phyloP scores from a whole-genome alignment of 495 filamentous ascomycete genomes.

The Polyplosphaeria fusca region DNA sequence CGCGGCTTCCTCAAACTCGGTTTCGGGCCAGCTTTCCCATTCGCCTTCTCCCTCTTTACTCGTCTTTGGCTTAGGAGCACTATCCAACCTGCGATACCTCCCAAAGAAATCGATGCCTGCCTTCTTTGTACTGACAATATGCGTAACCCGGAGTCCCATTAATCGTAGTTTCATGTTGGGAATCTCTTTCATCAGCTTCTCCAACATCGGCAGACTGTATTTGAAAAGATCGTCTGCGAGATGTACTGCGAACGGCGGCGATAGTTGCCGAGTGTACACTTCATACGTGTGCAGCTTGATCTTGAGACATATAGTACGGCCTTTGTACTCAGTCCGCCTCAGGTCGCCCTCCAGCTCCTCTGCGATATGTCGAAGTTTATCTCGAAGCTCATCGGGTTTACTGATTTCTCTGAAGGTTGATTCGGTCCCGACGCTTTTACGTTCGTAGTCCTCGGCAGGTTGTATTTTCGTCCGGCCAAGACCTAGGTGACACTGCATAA shows the following conservation, averaged over 20 bases:
- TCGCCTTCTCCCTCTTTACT: conserved; percentile 40
- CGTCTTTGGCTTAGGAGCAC: not conserved
- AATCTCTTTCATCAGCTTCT: conserved; percentile 81
- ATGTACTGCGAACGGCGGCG: conserved; percentile 67
- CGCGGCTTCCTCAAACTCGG: conserved; percentile 64
- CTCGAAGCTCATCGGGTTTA: conserved; percentile 62
- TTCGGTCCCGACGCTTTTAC: conserved; percentile 93
- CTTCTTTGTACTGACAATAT: conserved; percentile 81
- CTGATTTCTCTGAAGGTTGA: conserved; percentile 83
- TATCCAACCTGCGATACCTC: conserved; percentile 14
- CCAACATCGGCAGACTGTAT: conserved; percentile 76
- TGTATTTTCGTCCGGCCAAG: conserved; percentile 84
- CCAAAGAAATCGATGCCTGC: conserved; percentile 80
- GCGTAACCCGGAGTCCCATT: conserved; percentile 84
- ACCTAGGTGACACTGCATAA: conserved; percentile 80
- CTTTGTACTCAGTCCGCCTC: conserved; percentile 74
- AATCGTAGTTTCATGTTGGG: conserved; percentile 76
- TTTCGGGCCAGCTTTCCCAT: conserved; percentile 68
- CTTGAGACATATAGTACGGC: conserved; percentile 85
- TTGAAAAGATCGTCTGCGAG: conserved; percentile 79
- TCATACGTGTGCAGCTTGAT: conserved; percentile 94
- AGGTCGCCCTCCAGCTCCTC: conserved; percentile 90
- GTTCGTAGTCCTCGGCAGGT: conserved; percentile 83
- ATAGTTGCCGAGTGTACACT: conserved; percentile 77
- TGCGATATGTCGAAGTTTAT: conserved; percentile 73